Evolutionary conservation across 768 basidiomycete genomes (phyloP).

Genomic region (Heimioporus sp.): DNA sequence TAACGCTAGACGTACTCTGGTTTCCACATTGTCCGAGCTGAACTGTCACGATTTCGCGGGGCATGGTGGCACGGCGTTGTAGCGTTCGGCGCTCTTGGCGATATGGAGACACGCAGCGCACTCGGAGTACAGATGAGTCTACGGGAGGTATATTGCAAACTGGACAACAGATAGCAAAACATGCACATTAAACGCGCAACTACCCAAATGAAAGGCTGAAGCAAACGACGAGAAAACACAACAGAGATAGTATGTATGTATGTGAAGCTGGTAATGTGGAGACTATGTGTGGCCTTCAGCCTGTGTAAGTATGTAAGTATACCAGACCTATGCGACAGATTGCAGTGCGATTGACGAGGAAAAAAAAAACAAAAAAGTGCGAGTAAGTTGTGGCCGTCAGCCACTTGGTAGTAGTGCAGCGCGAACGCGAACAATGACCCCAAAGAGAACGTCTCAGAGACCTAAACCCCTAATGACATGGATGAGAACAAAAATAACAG

Average conservation of each 20-base stretch:
- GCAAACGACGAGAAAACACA: constrained; percentile 17
- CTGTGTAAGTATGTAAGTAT: constrained; percentile 29
- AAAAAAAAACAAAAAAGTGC: constrained; percentile 13
- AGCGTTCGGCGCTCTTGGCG: no score
- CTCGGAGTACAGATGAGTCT: not conserved
- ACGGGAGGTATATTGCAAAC: not conserved
- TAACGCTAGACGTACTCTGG: constrained; percentile 57
- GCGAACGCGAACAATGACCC: constrained; percentile 12
- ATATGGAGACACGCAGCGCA: no score
- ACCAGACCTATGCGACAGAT: constrained; percentile 13
- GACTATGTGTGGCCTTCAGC: constrained; percentile 35
- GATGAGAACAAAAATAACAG: constrained; percentile 1
- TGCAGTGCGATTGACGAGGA: constrained; percentile 11
- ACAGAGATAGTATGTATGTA: constrained; percentile 19
- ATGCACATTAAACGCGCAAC: constrained; percentile 19
- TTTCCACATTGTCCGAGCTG: constrained; percentile 93
- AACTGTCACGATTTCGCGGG: constrained; percentile 80
- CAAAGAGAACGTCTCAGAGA: constrained; percentile 5
- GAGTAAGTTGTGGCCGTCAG: constrained; percentile 27
- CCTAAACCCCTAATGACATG: constrained; percentile 1
- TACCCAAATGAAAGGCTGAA: constrained; percentile 5
- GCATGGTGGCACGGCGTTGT: constrained; percentile 43
- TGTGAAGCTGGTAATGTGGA: constrained; percentile 20
- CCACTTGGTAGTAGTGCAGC: constrained; percentile 17
- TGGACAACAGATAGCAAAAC: constrained; percentile 8